phyloP scores from a whole-genome alignment of 1,284 basidiomycete species.

The Boletellus sp. region DNA sequence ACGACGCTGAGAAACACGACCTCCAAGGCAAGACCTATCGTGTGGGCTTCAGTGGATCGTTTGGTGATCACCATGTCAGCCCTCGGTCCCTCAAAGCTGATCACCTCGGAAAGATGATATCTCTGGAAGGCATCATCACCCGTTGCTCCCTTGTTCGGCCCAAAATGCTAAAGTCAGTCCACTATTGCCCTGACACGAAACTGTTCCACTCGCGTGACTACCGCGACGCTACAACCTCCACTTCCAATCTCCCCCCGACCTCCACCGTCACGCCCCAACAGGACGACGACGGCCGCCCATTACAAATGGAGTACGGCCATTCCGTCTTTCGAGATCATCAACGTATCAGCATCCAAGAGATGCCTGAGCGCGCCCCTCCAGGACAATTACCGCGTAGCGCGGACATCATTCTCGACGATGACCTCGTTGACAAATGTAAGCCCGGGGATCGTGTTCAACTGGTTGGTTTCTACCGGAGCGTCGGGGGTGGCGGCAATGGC shows the following conservation, averaged over 20 bases:
- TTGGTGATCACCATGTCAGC: conserved; percentile 97
- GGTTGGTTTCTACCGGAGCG: conserved; percentile 91
- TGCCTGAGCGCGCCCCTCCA: conserved; percentile 97
- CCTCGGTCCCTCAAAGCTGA: conserved; percentile 87
- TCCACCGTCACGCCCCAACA: conserved; percentile 89
- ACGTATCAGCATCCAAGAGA: conserved; percentile 97
- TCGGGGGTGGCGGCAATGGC: conserved; percentile 86
- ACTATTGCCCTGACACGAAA: conserved; percentile 87
- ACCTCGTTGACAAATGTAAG: conserved; percentile 95
- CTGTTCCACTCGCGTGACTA: conserved; percentile 89
- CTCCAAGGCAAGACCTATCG: conserved; percentile 78
- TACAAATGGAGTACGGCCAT: conserved; percentile 92
- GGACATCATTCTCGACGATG: conserved; percentile 95
- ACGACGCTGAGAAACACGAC: conserved; percentile 82
- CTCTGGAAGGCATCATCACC: conserved; percentile 96
- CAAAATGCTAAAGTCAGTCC: conserved; percentile 96
- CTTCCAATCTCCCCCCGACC: conserved; percentile 83
- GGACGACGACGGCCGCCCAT: conserved; percentile 83
- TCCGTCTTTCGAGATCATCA: conserved; percentile 96
- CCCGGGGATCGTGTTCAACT: conserved; percentile 97
- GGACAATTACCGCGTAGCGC: conserved; percentile 95
- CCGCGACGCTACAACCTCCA: conserved; percentile 87
- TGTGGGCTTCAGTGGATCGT: conserved; percentile 96
- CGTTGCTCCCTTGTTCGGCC: conserved; percentile 97
- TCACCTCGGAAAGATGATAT: conserved; percentile 95